Base-by-base conservation (phyloP, 169 alveolate genomes). In the Plasmodium knowlesi region DNA sequence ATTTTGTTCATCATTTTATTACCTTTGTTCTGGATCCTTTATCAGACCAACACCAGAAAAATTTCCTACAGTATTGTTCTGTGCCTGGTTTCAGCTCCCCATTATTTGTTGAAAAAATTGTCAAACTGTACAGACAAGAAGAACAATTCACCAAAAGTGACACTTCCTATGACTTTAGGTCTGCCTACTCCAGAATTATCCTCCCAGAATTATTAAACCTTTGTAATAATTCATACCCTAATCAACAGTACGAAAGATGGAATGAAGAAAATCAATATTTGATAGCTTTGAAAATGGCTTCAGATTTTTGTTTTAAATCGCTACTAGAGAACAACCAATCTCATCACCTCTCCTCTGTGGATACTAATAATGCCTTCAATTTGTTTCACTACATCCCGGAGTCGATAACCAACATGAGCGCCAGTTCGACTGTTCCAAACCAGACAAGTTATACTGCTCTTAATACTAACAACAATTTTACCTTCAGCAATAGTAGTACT, bases 41-140 rank as follows among this genome's bases (percentile, higher is more conserved):
- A 50, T 82, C 92, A 19, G 84, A 82, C 12, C 57, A 91, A 82
- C 82, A 91, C 57, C 92, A 91, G 57, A 80, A 82, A 82, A 46
- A 82, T 71, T 91, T 91, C 46, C 74, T 91, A 78, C 95, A 91
- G 39, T 78, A 91, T 72, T 91, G 95, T 71, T 82, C 92, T 34
- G 76, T 82, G 57, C 82, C 95, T n/a, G 95, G 95, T 16, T 91
- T 91, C 71, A 81, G 82, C 32, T 70, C 92, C 1, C 34, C 83
- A n/a, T 28, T 91, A 50, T 91, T 91, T 57, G 25, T 67, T 22
- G 84, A 91, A 46, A 67, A 82, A 91, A 50, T 91, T 53, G 70
- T 91, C 1, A 71, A 82, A 22, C 74, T 91, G 76, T 73, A 82
- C 34, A 82, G 67, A 30, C 67, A 82, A n/a, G 95, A 91, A 72